Evolutionary conservation across 768 basidiomycete species (phyloP).

Genomic region (Leccinellum luteum): DNA sequence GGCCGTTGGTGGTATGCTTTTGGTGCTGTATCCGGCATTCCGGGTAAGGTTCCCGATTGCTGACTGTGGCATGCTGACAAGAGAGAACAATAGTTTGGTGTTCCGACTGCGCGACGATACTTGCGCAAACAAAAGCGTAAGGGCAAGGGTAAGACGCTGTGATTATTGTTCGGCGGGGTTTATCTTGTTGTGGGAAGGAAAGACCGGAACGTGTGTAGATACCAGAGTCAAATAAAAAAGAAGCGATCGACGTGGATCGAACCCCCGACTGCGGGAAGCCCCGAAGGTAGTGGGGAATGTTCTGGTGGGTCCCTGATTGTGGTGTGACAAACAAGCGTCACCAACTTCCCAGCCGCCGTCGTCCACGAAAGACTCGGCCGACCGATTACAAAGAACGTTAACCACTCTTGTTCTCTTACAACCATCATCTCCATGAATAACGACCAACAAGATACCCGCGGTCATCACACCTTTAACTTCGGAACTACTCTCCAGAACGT

Average conservation of each 20-base stretch:
- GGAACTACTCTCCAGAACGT: conserved; percentile 30
- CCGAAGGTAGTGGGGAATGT: conserved; percentile 21
- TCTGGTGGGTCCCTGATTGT: conserved; percentile 31
- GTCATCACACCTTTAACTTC: conserved; percentile 20
- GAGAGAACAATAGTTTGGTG: conserved; percentile 52
- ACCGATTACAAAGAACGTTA: conserved; percentile 8
- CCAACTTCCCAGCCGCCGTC: background rate
- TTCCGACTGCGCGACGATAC: conserved; percentile 56
- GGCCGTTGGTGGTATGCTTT: conserved; percentile 52
- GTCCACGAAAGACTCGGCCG: background rate
- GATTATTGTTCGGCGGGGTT: conserved; percentile 16
- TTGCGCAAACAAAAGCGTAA: conserved; percentile 37
- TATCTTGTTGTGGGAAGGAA: background rate
- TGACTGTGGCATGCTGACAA: conserved; percentile 8
- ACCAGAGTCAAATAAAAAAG: background rate
- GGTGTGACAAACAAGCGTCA: conserved; percentile 21
- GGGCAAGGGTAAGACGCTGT: conserved; percentile 32
- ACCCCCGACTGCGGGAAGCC: conserved; percentile 1
- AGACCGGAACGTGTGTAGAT: background rate
- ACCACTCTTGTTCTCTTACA: conserved; percentile 18
- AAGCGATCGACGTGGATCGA: conserved; percentile 10
- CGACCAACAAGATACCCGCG: conserved; percentile 8
- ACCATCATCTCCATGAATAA: conserved; percentile 23
- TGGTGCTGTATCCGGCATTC: conserved; percentile 67
- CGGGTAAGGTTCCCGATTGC: conserved; percentile 45